Evolutionary conservation across 2,329 filamentous ascomycete genomes (phyloP).

Genomic region (Colletotrichum sp.): DNA sequence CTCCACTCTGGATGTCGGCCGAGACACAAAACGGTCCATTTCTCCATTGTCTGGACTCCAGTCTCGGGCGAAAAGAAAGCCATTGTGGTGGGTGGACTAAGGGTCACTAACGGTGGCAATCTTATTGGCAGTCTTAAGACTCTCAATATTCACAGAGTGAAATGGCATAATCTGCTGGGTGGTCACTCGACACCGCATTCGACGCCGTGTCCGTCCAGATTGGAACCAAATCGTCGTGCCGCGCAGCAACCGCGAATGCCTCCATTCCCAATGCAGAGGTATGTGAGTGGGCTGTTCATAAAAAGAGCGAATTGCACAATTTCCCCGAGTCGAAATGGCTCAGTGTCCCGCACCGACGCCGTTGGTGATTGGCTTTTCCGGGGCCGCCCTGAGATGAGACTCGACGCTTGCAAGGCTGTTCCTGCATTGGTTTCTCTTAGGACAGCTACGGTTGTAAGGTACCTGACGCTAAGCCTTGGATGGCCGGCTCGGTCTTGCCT

Average conservation of each 20-base stretch:
- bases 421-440: background rate
- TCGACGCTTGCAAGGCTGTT: background rate
- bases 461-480: constrained; percentile 18
- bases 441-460: background rate
- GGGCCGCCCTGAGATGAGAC: background rate
- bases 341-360: background rate
- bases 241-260: background rate
- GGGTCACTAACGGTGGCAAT: background rate
- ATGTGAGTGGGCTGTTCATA: constrained; percentile 17
- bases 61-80: background rate
- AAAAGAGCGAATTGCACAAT: constrained; percentile 17
- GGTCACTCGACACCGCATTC: background rate
- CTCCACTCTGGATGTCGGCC: background rate
- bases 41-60: background rate
- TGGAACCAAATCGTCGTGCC: background rate
- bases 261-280: background rate
- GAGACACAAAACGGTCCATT: constrained; percentile 13
- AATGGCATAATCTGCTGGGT: background rate
- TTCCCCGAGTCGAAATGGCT: background rate
- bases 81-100: background rate
- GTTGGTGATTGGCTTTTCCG: background rate
- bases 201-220: background rate
- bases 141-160: background rate
- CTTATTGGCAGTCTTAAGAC: background rate
- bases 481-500: background rate